Evolutionary conservation across 495 filamentous ascomycete species (phyloP), one percentile per base, ranked within the genome.

Genomic region (Halenospora varia): DNA sequence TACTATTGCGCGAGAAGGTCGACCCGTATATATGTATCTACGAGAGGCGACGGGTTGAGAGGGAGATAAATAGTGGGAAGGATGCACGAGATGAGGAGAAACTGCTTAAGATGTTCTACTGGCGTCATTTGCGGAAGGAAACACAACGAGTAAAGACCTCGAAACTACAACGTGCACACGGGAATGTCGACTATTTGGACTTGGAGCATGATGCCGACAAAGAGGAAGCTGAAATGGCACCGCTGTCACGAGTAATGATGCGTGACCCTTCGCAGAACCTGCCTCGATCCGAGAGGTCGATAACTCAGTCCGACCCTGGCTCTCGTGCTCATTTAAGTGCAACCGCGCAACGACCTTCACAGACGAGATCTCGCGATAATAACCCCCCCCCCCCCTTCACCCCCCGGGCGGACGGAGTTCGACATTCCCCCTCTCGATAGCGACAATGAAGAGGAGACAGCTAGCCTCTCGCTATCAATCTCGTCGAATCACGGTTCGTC

Each of bases 1-100:
- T 99, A 26, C 77, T 88, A 19, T 99, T 95, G 94, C 83, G 93
- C 41, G 91, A 87, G 67, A 87, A 89, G 66, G 92, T 88, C 2
- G 73, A 88, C 3, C 86, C 84, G 48, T 85, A 91, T 61, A 87
- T 97, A 56, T 86, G 88, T 56, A 75, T 82, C 10, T 84, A 92
- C 56, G 95, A 99, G 69, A 89, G 89, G 51, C 77, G 83, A 20
- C 83, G 93, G 22, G 73, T 90, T 51, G 85, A 93, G 60, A 80
- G 84, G 23, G 90, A 93, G 55, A 77, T 81, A 63, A 71, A 73
- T 15, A 87, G 88, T 22, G 77, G 81, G 13, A 66, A 77, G 46
- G 75, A 78, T 25, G 80, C 81, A 4, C 77, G 82, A 24, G 86
- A 90, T 63, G 83, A 88, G 54, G 81, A 86, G 48, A 76, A 77